These are phyloP conservation scores for Boletus pseudo-olivaceus DNA, from an alignment of 768 basidiomycete genomes.

Conservation along the genomic window DNA sequence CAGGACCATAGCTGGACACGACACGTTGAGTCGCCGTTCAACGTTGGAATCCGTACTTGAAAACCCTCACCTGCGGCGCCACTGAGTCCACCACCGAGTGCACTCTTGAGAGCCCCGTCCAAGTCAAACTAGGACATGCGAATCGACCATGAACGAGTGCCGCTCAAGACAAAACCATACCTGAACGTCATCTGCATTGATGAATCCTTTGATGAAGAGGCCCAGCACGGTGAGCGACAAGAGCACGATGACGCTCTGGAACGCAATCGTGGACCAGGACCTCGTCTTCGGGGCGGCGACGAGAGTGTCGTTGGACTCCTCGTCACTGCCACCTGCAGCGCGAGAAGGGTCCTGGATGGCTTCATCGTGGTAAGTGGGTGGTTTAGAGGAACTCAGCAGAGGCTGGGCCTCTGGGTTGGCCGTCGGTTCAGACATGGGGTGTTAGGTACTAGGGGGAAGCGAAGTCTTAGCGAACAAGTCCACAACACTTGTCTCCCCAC, in stretches of 20 bases:
- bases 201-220: slow-evolving; percentile 65
- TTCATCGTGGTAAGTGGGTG: slow-evolving; percentile 14
- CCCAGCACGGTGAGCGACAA: slow-evolving; percentile 39
- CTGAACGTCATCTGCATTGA: slow-evolving; percentile 64
- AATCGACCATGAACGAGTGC: slow-evolving; percentile 38
- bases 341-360: not conserved
- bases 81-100: slow-evolving; percentile 86
- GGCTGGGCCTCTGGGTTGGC: slow-evolving; percentile 21
- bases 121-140: slow-evolving; percentile 66
- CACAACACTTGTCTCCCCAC: not conserved
- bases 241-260: slow-evolving; percentile 35
- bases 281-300: slow-evolving; percentile 4
- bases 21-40: slow-evolving; percentile 1
- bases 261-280: slow-evolving; percentile 10
- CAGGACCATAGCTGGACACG: slow-evolving; percentile 75
- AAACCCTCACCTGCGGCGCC: slow-evolving; percentile 68
- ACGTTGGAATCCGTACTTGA: not conserved
- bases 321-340: slow-evolving; percentile 9
- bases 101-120: slow-evolving; percentile 68
- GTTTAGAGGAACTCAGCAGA: slow-evolving; percentile 17
- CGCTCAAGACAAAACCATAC: slow-evolving; percentile 38
- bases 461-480: too few relatives aligned
- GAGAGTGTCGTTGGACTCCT: slow-evolving; percentile 12
- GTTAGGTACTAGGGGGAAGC: slow-evolving; percentile 7
- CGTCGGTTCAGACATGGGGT: slow-evolving; percentile 19